Evolutionary conservation across 352 stramenopile genomes (phyloP), one percentile per base, ranked within the genome.

Genomic region (Peronosclerospora sorghi): DNA sequence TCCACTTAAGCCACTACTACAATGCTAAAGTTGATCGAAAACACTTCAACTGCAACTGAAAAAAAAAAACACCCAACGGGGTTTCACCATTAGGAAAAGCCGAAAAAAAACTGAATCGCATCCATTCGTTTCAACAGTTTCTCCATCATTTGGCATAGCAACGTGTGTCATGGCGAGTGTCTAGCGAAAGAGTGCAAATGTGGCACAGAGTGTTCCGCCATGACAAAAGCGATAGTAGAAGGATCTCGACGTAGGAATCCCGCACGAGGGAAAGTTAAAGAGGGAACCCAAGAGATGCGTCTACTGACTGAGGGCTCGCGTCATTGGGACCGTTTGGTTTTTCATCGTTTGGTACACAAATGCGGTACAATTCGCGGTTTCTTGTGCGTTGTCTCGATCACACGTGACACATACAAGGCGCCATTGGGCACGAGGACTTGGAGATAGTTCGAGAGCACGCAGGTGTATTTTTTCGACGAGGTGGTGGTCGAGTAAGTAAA

Each of bases 381-480:
- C 59, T 29, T 48, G 15, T 18, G 40, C 49, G 13, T 59, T n/a
- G n/a, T n/a, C 42, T 30, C 64, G 65, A 37, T 83, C 56, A 48
- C 76, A 88, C 10, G 41, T 52, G 14, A 89, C 59, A n/a, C n/a
- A 32, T 70, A 67, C 20, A 89, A 32, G 1, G 71, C 71, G 35
- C 76, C 73, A 49, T 84, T 73, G 0, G 57, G 38, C 37, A 89
- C 84, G 13, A 89, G 50, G 28, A 51, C 44, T 48, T 86, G 62
- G 5, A 89, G 55, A 7, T 51, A 45, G 5, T 47, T 49, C 20
- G 72, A 69, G 17, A 89, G 41, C 10, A 35, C 36, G 43, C 76
- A 89, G 19, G 60, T 59, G 59, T 89, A 89, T 21, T 71, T 83
- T 58, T 86, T 89, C 40, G 38, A 30, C 8, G 50, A 21, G 9